These are phyloP conservation scores for Fraxinus ornus DNA, from an alignment of 305 asterid genomes.

Conservation along the genomic window DNA sequence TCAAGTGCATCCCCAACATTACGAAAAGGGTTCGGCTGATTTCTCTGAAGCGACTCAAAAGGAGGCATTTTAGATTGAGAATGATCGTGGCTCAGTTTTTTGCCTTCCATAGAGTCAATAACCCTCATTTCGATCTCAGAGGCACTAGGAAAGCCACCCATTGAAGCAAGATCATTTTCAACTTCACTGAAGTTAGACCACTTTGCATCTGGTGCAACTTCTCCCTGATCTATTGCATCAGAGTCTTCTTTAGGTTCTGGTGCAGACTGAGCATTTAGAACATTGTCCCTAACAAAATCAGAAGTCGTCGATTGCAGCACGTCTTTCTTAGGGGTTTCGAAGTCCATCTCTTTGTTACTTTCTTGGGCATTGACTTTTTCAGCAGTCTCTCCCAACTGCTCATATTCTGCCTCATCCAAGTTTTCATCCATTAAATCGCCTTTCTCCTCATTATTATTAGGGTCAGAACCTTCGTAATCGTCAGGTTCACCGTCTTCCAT, in stretches of 20 bases:
- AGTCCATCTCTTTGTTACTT: constrained; percentile 40
- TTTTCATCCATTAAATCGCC: constrained; percentile 33
- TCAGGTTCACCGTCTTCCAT: constrained; percentile 58
- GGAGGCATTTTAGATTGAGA: constrained; percentile 40
- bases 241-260: constrained; percentile 38
- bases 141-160: constrained; percentile 56
- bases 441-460: constrained; percentile 41
- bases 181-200: constrained; percentile 42
- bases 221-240: constrained; percentile 41
- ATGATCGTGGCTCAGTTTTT: constrained; percentile 45
- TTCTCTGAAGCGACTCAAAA: constrained; percentile 50
- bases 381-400: constrained; percentile 40
- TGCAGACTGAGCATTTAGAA: constrained; percentile 42
- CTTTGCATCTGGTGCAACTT: constrained; percentile 49
- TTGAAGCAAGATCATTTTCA: constrained; percentile 56
- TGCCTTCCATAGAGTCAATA: constrained; percentile 53
- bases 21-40: constrained; percentile 80
- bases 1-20: constrained; percentile 94
- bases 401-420: constrained; percentile 43
- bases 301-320: constrained; percentile 35
- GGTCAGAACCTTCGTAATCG: constrained; percentile 41
- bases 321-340: constrained; percentile 39
- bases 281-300: constrained; percentile 31
- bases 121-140: constrained; percentile 53
- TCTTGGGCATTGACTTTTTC: constrained; percentile 40